Evolutionary conservation across 179 eudicot genomes (phyloP).

Genomic region (Beta corolliflora): DNA sequence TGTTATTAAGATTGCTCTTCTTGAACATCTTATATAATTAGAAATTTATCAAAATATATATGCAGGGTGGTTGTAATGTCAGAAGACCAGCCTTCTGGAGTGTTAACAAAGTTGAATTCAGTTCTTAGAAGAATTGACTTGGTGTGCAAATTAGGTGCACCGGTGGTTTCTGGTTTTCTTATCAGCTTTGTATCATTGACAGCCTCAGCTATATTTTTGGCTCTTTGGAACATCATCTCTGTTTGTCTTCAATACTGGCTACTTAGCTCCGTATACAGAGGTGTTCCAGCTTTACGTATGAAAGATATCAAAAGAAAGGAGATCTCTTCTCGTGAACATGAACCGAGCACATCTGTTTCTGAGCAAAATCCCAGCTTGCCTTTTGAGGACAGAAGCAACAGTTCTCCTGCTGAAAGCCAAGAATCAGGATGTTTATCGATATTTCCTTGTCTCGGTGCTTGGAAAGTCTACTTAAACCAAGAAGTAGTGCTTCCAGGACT

Average conservation of each 20-base stretch:
- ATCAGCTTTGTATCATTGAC: slow-evolving; percentile 74
- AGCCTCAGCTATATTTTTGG: slow-evolving; percentile 68
- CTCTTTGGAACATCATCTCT: slow-evolving; percentile 65
- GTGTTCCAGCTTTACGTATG: slow-evolving; percentile 62
- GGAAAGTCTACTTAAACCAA: slow-evolving; percentile 76
- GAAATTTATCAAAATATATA: neutral
- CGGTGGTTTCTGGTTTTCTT: slow-evolving; percentile 76
- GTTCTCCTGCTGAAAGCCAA: slow-evolving; percentile 23
- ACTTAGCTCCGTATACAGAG: slow-evolving; percentile 68
- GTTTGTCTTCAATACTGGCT: slow-evolving; percentile 81
- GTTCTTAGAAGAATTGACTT: slow-evolving; percentile 77
- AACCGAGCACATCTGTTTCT: slow-evolving; percentile 38
- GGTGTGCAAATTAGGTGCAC: slow-evolving; percentile 80
- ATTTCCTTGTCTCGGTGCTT: slow-evolving; percentile 59
- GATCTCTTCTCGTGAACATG: slow-evolving; percentile 29
- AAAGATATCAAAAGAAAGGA: slow-evolving; percentile 46
- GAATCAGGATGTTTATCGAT: slow-evolving; percentile 36
- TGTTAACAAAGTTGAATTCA: slow-evolving; percentile 71
- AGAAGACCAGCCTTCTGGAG: slow-evolving; percentile 66
- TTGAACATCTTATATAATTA: neutral
- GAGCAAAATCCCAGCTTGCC: slow-evolving; percentile 27
- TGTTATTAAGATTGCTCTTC: neutral
- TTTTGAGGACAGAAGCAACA: slow-evolving; percentile 19
- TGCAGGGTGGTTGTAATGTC: slow-evolving; percentile 91
- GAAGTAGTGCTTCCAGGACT: slow-evolving; percentile 89